phyloP scores from a whole-genome alignment of 495 filamentous ascomycete genomes.

The Talaromyces stipitatus region DNA sequence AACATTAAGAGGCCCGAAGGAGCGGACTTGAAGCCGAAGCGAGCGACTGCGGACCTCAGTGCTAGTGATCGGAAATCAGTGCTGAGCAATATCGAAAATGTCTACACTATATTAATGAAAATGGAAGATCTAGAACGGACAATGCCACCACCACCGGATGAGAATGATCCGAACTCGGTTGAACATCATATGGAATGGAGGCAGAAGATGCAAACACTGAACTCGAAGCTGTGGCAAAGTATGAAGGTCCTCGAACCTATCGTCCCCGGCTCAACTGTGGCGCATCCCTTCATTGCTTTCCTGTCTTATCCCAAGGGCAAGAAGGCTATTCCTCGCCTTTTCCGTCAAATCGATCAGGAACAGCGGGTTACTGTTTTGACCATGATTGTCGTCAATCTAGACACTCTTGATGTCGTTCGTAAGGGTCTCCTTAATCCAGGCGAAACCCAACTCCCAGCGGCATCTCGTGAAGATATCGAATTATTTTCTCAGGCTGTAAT shows the following conservation, averaged over 20 bases:
- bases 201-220: constrained; percentile 60
- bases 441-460: constrained; percentile 59
- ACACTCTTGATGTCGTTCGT: constrained; percentile 82
- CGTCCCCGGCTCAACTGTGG: constrained; percentile 55
- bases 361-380: constrained; percentile 92
- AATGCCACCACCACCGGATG: constrained; percentile 62
- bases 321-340: constrained; percentile 87
- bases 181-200: constrained; percentile 66
- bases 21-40: constrained; percentile 38
- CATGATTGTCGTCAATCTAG: constrained; percentile 91
- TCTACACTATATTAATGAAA: constrained; percentile 81
- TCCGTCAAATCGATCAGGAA: constrained; percentile 84
- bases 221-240: constrained; percentile 70
- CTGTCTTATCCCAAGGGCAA: constrained; percentile 94
- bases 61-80: constrained; percentile 73
- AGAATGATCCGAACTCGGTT: constrained; percentile 55
- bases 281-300: constrained; percentile 95
- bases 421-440: constrained; percentile 60
- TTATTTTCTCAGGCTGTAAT: constrained; percentile 82
- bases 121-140: constrained; percentile 92
- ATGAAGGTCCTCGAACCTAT: constrained; percentile 90
- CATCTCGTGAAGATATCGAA: constrained; percentile 82
- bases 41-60: constrained; percentile 39
- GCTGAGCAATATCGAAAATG: constrained; percentile 73
- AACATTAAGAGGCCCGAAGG: constrained; percentile 90